Evolutionary conservation across 371 early-diverging fungal genomes (phyloP).

Genomic region (Lichtheimia corymbifera): DNA sequence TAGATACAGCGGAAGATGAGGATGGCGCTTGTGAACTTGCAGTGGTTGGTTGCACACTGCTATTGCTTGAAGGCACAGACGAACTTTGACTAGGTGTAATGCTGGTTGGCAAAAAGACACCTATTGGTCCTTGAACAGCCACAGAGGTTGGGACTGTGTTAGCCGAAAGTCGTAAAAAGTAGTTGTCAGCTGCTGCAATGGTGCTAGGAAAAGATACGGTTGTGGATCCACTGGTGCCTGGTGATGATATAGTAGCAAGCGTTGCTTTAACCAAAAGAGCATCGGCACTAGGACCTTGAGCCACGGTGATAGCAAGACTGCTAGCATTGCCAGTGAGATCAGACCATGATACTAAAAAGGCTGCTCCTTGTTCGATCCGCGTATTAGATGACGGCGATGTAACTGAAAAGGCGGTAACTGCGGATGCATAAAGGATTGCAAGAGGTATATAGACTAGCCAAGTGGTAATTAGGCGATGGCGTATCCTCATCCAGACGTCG

Average conservation of each 20-base stretch:
- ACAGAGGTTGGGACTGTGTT: conserved; percentile 1
- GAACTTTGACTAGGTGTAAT: not conserved
- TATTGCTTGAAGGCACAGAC: not conserved
- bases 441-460: not conserved
- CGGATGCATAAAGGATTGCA: not conserved
- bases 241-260: conserved; percentile 2
- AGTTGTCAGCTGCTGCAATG: conserved; percentile 6
- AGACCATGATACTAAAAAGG: conserved; percentile 7
- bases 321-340: conserved; percentile 5
- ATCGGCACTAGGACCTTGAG: conserved; percentile 4
- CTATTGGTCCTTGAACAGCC: conserved; percentile 9
- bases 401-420: not conserved
- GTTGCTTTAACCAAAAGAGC: conserved; percentile 1
- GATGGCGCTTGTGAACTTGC: not conserved
- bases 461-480: not conserved
- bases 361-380: not conserved
- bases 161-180: conserved; percentile 5
- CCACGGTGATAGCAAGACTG: not conserved
- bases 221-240: conserved; percentile 2
- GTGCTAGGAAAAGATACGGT: conserved; percentile 1
- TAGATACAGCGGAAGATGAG: not conserved
- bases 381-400: conserved; percentile 4
- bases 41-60: not conserved
- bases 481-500: not conserved
- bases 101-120: conserved; percentile 2